These are phyloP conservation scores for Tricholoma bakamatsutake DNA, from an alignment of 768 basidiomycete species.

Conservation along the genomic window DNA sequence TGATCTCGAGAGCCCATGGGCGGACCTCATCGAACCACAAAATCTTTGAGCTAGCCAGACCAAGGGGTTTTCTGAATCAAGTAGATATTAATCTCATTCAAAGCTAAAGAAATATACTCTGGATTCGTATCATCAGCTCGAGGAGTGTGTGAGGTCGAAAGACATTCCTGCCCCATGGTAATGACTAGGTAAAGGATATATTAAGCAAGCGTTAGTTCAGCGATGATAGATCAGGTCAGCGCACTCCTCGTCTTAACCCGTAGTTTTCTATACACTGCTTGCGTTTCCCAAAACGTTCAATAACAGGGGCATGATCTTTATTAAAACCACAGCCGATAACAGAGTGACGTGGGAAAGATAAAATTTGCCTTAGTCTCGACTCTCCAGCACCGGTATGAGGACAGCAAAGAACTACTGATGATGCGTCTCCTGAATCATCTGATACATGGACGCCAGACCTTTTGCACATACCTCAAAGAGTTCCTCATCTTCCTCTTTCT, in stretches of 20 bases:
- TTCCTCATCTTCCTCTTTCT: too few relatives aligned
- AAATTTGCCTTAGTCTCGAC: slow-evolving; percentile 55
- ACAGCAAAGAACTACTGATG: slow-evolving; percentile 64
- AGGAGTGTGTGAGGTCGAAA: slow-evolving; percentile 69
- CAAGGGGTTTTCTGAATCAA: slow-evolving; percentile 51
- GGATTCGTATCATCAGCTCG: slow-evolving; percentile 68
- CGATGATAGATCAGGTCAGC: slow-evolving; percentile 57
- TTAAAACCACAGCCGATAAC: background rate
- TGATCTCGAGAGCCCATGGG: too few relatives aligned
- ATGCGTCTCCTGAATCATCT: slow-evolving; percentile 68
- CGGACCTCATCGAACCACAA: too few relatives aligned
- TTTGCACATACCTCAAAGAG: slow-evolving; percentile 48
- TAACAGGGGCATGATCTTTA: slow-evolving; percentile 73
- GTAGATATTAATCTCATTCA: background rate
- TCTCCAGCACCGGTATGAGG: slow-evolving; percentile 65
- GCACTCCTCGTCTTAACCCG: slow-evolving; percentile 85
- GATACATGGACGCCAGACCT: slow-evolving; percentile 29
- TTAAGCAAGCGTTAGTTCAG: background rate
- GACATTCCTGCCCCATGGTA: slow-evolving; percentile 72
- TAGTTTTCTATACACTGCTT: slow-evolving; percentile 56
- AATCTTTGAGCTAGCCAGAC: slow-evolving; percentile 33
- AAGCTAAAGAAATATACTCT: slow-evolving; percentile 43
- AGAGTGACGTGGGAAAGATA: background rate
- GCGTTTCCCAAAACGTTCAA: slow-evolving; percentile 72
- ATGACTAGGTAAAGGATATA: slow-evolving; percentile 45